A percentile compares a stretch with the other conserved stretches of the same genome.
phyloP scores from a whole-genome alignment of 371 early-diverging fungal genomes.

The Mucor circinelloides region DNA sequence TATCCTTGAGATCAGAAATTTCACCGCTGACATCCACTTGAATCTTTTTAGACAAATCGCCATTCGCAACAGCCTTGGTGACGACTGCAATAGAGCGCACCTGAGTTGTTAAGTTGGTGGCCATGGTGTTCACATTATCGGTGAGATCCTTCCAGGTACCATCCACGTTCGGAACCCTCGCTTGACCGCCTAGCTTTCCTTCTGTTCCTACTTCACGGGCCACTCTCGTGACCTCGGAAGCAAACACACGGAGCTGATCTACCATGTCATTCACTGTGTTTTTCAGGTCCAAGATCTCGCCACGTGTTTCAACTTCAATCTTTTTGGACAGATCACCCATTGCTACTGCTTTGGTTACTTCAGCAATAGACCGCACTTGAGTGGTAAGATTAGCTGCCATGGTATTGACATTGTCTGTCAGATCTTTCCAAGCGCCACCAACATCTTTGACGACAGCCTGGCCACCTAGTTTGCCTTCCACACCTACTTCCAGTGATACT shows the following conservation, averaged over 20 bases:
- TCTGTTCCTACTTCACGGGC: too few species aligned
- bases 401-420: constrained; percentile 64
- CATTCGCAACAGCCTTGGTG: constrained; percentile 41
- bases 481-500: constrained; percentile 64
- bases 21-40: constrained; percentile 47
- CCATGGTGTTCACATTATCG: constrained; percentile 31
- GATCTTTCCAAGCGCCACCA: constrained; percentile 60
- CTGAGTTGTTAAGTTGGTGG: too few species aligned
- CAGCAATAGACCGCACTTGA: constrained; percentile 56
- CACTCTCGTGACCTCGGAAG: constrained; percentile 47
- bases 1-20: too few species aligned
- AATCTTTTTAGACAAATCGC: constrained; percentile 7
- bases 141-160: too few species aligned
- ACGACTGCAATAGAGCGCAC: too few species aligned
- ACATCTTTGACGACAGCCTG: constrained; percentile 55
- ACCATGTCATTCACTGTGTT: constrained; percentile 50
- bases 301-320: constrained; percentile 23
- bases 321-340: constrained; percentile 53
- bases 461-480: constrained; percentile 21
- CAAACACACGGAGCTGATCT: constrained; percentile 41
- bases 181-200: too few species aligned
- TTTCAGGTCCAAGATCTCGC: constrained; percentile 39
- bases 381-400: constrained; percentile 65
- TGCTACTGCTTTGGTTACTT: constrained; percentile 46
- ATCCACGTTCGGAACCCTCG: too few species aligned